Evolutionary conservation across 129 eudicot species (phyloP).

Genomic region (Flaveria linearis): DNA sequence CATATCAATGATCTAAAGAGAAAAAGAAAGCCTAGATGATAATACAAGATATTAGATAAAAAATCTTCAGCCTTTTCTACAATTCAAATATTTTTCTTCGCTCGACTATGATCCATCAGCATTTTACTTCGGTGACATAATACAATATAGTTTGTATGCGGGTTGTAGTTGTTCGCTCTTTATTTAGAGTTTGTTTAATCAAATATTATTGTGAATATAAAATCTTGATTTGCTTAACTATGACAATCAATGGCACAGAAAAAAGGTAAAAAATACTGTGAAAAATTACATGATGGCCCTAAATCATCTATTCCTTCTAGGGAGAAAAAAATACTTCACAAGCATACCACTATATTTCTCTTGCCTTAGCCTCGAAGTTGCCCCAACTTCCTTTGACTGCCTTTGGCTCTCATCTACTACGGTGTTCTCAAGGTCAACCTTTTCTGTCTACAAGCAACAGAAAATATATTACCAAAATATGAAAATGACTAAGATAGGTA

Average conservation of each 20-base stretch:
- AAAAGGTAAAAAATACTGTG: not conserved
- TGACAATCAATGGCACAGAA: not conserved
- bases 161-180: not conserved
- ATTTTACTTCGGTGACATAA: not conserved
- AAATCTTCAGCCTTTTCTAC: not conserved
- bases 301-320: not conserved
- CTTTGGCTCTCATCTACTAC: constrained; percentile 98
- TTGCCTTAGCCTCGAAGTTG: constrained; percentile 55
- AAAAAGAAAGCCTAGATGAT: not conserved
- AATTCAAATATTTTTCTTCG: not conserved
- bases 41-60: not conserved
- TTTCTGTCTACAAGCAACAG: constrained; percentile 76
- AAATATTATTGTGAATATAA: not conserved
- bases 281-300: not conserved
- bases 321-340: not conserved
- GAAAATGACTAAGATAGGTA: constrained; percentile 13
- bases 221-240: not conserved
- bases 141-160: not conserved
- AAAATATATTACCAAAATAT: constrained; percentile 22
- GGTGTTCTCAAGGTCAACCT: constrained; percentile 98
- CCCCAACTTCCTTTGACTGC: constrained; percentile 61
- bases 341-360: constrained; percentile 80
- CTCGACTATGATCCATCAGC: not conserved
- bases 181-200: not conserved
- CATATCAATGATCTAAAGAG: not conserved